Percentiles rank a stretch among this genome's conserved stretches.
These are phyloP conservation scores for Ambrosia hybrid DNA, from an alignment of 140 eudicot species.

Conservation along the genomic window DNA sequence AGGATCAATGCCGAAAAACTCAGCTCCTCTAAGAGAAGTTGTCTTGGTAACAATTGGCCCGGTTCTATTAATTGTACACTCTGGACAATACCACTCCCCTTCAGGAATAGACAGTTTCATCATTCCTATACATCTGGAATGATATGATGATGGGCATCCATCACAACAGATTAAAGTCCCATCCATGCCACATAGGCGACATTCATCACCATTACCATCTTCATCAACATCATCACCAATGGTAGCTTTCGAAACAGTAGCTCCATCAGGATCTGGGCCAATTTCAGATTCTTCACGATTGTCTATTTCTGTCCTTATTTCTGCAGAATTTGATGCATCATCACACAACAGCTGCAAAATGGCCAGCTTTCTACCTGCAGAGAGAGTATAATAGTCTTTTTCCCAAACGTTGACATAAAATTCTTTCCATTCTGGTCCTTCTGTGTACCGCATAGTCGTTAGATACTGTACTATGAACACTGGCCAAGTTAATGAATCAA, in stretches of 20 bases:
- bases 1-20: slow-evolving; percentile 71
- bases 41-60: slow-evolving; percentile 59
- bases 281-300: slow-evolving; percentile 68
- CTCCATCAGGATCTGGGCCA: slow-evolving; percentile 54
- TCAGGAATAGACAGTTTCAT: slow-evolving; percentile 64
- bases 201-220: slow-evolving; percentile 88
- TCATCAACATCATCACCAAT: slow-evolving; percentile 45
- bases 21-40: slow-evolving; percentile 70
- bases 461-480: slow-evolving; percentile 68
- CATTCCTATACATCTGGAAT: slow-evolving; percentile 88
- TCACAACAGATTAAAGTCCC: slow-evolving; percentile 94
- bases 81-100: slow-evolving; percentile 95
- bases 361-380: slow-evolving; percentile 65
- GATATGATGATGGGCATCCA: slow-evolving; percentile 94
- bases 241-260: slow-evolving; percentile 24
- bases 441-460: slow-evolving; percentile 55
- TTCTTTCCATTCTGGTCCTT: slow-evolving; percentile 69
- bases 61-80: slow-evolving; percentile 53
- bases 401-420: slow-evolving; percentile 54
- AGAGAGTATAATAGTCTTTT: slow-evolving; percentile 71
- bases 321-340: slow-evolving; percentile 67
- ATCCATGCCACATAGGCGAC: slow-evolving; percentile 97
- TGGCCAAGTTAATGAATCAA: slow-evolving; percentile 94
- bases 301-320: slow-evolving; percentile 77
- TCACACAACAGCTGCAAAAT: slow-evolving; percentile 84